These are phyloP conservation scores for Telopea speciosissima DNA, from an alignment of 177 flowering plant species.

Conservation along the genomic window DNA sequence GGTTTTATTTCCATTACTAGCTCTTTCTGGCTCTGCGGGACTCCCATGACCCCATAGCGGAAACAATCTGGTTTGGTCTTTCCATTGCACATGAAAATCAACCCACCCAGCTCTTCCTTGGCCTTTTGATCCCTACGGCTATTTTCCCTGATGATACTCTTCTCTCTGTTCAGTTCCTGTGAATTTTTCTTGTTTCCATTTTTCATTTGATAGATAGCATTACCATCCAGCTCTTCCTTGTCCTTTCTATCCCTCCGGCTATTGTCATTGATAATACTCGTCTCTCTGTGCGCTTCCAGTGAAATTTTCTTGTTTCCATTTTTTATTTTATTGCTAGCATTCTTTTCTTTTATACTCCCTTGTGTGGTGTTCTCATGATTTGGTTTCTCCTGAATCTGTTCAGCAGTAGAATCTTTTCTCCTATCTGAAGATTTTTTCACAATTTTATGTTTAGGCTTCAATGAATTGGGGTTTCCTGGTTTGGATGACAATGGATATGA, in stretches of 20 bases:
- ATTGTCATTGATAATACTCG: too few relatives aligned
- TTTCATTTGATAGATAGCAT: background rate
- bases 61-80: conserved; percentile 88
- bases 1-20: conserved; percentile 52
- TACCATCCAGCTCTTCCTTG: too few relatives aligned
- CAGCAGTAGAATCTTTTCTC: too few relatives aligned
- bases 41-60: conserved; percentile 66
- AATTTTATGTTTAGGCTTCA: too few relatives aligned
- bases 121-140: conserved; percentile 13
- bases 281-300: too few relatives aligned
- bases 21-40: conserved; percentile 40
- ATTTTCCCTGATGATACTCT: conserved; percentile 12
- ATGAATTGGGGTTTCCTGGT: too few relatives aligned
- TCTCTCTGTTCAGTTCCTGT: conserved; percentile 1
- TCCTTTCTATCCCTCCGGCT: too few relatives aligned
- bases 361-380: too few relatives aligned
- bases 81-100: conserved; percentile 81
- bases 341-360: background rate
- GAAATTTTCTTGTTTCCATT: too few relatives aligned
- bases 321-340: background rate
- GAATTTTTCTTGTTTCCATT: background rate
- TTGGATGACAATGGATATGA: too few relatives aligned
- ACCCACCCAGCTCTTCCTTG: conserved; percentile 47
- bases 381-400: too few relatives aligned
- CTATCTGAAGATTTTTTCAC: too few relatives aligned